Evolutionary conservation across 2,329 filamentous ascomycete genomes (phyloP).

Genomic region (Ascocoryne sarcoides): DNA sequence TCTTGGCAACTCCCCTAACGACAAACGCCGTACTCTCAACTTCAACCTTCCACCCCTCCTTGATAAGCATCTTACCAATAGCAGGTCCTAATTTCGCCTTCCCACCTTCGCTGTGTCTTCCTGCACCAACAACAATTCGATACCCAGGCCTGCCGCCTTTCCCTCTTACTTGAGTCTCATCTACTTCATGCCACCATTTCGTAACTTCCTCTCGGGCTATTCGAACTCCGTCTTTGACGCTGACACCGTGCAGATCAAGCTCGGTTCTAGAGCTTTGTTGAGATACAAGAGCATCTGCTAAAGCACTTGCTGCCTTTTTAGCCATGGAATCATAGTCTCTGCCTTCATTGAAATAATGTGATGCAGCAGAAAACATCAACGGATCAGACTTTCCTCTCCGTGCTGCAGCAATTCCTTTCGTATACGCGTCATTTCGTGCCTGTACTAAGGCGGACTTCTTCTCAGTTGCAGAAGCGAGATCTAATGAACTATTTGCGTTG

Average conservation of each 20-base stretch:
- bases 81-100: constrained; percentile 68
- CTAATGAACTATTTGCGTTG: constrained; percentile 6
- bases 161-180: constrained; percentile 32
- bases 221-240: constrained; percentile 69
- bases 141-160: constrained; percentile 41
- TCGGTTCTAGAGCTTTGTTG: constrained; percentile 50
- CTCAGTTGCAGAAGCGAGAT: constrained; percentile 6
- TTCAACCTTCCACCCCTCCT: constrained; percentile 77
- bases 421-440: constrained; percentile 36
- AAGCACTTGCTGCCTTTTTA: constrained; percentile 49
- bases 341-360: constrained; percentile 64
- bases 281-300: constrained; percentile 63
- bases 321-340: constrained; percentile 53
- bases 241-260: constrained; percentile 78
- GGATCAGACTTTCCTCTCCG: constrained; percentile 59
- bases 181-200: constrained; percentile 74
- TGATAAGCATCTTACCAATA: constrained; percentile 65
- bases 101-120: constrained; percentile 69
- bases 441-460: constrained; percentile 8
- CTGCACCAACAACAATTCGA: constrained; percentile 72
- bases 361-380: constrained; percentile 66
- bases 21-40: constrained; percentile 37
- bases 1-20: constrained; percentile 2
- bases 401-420: constrained; percentile 48
- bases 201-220: constrained; percentile 62